Base-by-base conservation (phyloP, 345 rosid genomes). In the Rhodamnia rubescens region DNA sequence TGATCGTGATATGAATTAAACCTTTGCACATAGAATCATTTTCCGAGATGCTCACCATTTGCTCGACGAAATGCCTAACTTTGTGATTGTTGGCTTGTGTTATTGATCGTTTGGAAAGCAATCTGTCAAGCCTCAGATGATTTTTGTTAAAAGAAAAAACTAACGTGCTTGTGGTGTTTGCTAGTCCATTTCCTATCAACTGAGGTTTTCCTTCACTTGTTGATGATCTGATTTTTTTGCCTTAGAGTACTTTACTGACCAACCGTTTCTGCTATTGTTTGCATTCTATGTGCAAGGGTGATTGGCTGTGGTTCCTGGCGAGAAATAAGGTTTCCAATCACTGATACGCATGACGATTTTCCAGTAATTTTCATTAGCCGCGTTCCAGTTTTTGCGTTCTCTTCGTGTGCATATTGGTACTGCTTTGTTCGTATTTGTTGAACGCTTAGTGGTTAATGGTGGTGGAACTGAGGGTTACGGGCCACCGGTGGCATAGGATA, bases 251-350 rank as follows among this genome's bases (percentile, higher is more conserved):
- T 56, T 56, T 24, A 56, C 59, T 0, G 14, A 56, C 27, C 59
- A 10, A 11, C 59, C 27, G 5, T 56, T 56, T 10, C 14, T 2
- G 2, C 59, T 56, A 24, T 24, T 24, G 27, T 56, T 0, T 56
- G 1, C 59, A 56, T 56, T 56, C 27, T 24, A 56, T 2, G 27
- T 24, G 59, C 27, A 10, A 56, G 24, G 59, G 27, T 56, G 27
- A 24, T 24, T 24, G 20, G 59, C 14, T 0, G 3, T 56, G 59
- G 27, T 56, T 54, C 14, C 27, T 2, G 0, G 1, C 0, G 1
- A 56, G 14, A 24, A 56, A 56, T 56, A 0, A 24, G 59, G 59
- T 56, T 56, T 56, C 27, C 1, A 56, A 56, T 56, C 6, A 22
- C 59, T 22, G 27, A 22, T 24, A 56, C 5, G 0, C 59, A 0